Percentiles rank a stretch among this genome's conserved stretches.
phyloP scores from a whole-genome alignment of 2,329 filamentous ascomycete genomes.

The Sarocladium brachiariae region DNA sequence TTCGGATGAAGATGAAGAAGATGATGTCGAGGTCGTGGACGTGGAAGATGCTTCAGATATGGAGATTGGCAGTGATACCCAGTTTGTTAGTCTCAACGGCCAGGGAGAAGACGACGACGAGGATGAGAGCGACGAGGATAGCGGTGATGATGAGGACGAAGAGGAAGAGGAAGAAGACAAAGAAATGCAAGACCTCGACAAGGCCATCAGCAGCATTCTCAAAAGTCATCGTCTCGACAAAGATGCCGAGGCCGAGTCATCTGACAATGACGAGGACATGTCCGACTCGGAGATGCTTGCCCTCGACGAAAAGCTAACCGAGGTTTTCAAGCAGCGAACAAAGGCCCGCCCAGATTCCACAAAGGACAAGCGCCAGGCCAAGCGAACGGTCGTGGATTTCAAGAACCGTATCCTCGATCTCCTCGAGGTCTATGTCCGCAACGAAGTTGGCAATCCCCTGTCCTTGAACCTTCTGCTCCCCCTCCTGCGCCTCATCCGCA shows the following conservation, averaged over 20 bases:
- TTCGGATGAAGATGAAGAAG: slow-evolving; percentile 16
- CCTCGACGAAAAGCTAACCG: slow-evolving; percentile 73
- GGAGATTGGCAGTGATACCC: slow-evolving; percentile 43
- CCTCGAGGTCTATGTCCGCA: slow-evolving; percentile 75
- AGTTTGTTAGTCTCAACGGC: slow-evolving; percentile 36
- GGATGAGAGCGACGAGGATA: slow-evolving; percentile 34
- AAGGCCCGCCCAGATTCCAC: slow-evolving; percentile 60
- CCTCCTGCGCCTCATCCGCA: slow-evolving; percentile 67
- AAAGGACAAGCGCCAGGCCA: slow-evolving; percentile 80
- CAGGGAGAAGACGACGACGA: slow-evolving; percentile 37
- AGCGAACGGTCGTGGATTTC: slow-evolving; percentile 85
- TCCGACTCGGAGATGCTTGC: slow-evolving; percentile 93
- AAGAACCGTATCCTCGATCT: slow-evolving; percentile 91
- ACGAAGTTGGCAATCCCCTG: slow-evolving; percentile 61
- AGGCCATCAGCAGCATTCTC: slow-evolving; percentile 70
- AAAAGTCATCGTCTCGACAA: slow-evolving; percentile 62
- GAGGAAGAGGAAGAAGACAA: slow-evolving; percentile 35
- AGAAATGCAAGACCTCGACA: slow-evolving; percentile 51
- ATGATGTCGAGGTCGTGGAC: slow-evolving; percentile 17
- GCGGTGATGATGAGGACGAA: slow-evolving; percentile 32
- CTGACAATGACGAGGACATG: slow-evolving; percentile 72
- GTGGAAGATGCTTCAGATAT: slow-evolving; percentile 36
- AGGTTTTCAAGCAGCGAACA: slow-evolving; percentile 74
- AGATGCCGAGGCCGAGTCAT: slow-evolving; percentile 46
- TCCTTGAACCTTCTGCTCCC: slow-evolving; percentile 67